A percentile compares a stretch with the other conserved stretches of the same genome.
Evolutionary conservation across 768 basidiomycete genomes (phyloP).

Genomic region (Asterophora lycoperdoides): DNA sequence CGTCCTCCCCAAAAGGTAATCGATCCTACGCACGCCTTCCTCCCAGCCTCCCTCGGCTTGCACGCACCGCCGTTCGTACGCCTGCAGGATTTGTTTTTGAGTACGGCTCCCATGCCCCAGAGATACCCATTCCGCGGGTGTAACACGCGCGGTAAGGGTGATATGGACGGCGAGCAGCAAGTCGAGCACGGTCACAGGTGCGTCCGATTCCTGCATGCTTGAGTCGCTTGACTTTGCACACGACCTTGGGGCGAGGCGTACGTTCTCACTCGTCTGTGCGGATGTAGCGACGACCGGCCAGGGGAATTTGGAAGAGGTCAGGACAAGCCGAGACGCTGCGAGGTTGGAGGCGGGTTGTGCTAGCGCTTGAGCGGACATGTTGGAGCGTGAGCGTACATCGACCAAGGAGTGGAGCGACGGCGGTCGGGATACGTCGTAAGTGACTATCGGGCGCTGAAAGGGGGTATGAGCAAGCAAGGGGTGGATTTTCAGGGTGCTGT

Average conservation of each 20-base stretch:
- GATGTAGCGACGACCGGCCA: constrained; percentile 12
- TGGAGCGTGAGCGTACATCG: background rate
- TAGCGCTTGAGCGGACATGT: constrained; percentile 2
- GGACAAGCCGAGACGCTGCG: constrained; percentile 1
- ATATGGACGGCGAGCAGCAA: constrained; percentile 57
- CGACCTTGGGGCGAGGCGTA: no score
- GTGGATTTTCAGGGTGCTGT: constrained; percentile 5
- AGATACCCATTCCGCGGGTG: constrained; percentile 60
- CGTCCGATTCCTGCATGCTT: constrained; percentile 1
- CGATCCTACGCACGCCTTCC: constrained; percentile 60
- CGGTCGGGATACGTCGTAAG: constrained; percentile 11
- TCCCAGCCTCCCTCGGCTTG: constrained; percentile 65
- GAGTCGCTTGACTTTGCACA: no score
- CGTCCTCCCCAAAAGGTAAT: constrained; percentile 63
- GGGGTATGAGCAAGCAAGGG: constrained; percentile 3
- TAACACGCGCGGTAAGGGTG: constrained; percentile 52
- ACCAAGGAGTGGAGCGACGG: constrained; percentile 5
- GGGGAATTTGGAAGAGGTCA: constrained; percentile 10
- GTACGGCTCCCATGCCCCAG: constrained; percentile 51
- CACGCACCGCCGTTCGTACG: constrained; percentile 60
- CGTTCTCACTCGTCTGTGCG: background rate
- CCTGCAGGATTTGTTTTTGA: constrained; percentile 55
- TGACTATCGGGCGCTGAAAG: background rate
- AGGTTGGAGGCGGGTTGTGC: constrained; percentile 12
- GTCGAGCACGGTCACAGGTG: constrained; percentile 56